phyloP scores from a whole-genome alignment of 371 early-diverging fungal genomes.

The Coemansia sp. region DNA sequence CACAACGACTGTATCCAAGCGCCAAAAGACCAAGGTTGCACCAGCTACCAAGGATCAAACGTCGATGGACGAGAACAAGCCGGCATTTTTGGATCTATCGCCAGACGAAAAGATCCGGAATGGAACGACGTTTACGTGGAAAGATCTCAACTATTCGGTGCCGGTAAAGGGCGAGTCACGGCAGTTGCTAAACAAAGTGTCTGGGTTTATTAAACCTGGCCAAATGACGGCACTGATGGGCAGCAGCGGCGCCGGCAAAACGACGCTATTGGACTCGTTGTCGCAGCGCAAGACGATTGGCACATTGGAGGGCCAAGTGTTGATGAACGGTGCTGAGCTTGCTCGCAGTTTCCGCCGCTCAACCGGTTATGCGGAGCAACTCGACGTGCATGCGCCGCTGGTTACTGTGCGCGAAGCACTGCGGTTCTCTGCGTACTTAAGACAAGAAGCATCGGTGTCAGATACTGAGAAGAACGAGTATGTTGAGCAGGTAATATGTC shows the following conservation, averaged over 20 bases:
- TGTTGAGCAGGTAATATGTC: conserved; percentile 68
- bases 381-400: conserved; percentile 73
- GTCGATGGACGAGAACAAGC: conserved; percentile 51
- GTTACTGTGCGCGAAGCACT: conserved; percentile 64
- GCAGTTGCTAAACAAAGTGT: conserved; percentile 53
- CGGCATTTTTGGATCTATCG: conserved; percentile 52
- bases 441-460: conserved; percentile 61
- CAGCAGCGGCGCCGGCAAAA: conserved; percentile 85
- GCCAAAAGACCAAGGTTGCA: conserved; percentile 49
- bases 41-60: conserved; percentile 46
- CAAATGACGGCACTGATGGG: conserved; percentile 84
- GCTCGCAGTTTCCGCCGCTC: conserved; percentile 61
- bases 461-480: conserved; percentile 57
- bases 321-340: conserved; percentile 57
- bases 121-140: conserved; percentile 63
- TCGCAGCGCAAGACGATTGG: conserved; percentile 78
- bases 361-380: conserved; percentile 82
- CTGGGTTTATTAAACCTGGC: conserved; percentile 60
- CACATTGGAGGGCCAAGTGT: conserved; percentile 63
- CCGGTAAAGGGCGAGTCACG: conserved; percentile 59
- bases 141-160: conserved; percentile 59
- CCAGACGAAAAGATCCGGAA: conserved; percentile 55
- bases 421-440: conserved; percentile 69
- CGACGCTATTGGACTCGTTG: conserved; percentile 80
- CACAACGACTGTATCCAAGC: conserved; percentile 62